Evolutionary conservation across 768 basidiomycete species (phyloP), one percentile per base, ranked within the genome.

Genomic region (Hygrophoropsis aurantiaca): DNA sequence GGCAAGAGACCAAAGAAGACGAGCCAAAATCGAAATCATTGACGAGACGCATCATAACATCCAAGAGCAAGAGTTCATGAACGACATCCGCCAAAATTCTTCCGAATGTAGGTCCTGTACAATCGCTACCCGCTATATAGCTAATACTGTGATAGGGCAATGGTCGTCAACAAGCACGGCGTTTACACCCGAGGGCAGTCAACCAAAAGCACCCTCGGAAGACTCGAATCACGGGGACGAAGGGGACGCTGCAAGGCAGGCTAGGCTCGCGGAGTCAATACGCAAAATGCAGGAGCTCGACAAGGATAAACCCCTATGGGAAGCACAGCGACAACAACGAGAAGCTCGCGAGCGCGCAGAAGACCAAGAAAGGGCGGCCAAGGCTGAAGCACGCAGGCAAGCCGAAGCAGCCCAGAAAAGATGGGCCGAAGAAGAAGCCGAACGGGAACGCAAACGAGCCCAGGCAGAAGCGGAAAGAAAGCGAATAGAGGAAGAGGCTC

Each of bases 211-310:
- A 30, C 7, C 6, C 7, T 13, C 48, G 44, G 56, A 53, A 30
- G 27, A 30, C 7, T 13, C 48, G 44, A 56, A 53, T 10, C 50
- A 58, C 26, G 62, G 60, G 41, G 51, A 53, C 20, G 65, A 72
- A 39, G 64, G 73, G 33, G 75, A 78, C 23, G 65, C 58, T 11
- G 58, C 55, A 4, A 72, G 70, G 41, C 65, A 58, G 36, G 72
- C 72, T 11, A 68, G 67, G 21, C 79, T 87, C 49, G 80, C 75
- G 16, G 81, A 85, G 58, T 85, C 85, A 4, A 77, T 80, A 35
- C 75, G 79, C 34, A 88, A 86, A 57, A 69, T 86, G 32, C 81
- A 78, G 4, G 82, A 87, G 53, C 75, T 87, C 2, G 84, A 87
- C 56, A 70, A 67, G 37, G 84, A 86, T 61, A 60, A 74, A 16